Percentiles rank a stretch among this genome's conserved stretches.
phyloP scores from a whole-genome alignment of 305 asterid genomes.

The Solanum chacoense region DNA sequence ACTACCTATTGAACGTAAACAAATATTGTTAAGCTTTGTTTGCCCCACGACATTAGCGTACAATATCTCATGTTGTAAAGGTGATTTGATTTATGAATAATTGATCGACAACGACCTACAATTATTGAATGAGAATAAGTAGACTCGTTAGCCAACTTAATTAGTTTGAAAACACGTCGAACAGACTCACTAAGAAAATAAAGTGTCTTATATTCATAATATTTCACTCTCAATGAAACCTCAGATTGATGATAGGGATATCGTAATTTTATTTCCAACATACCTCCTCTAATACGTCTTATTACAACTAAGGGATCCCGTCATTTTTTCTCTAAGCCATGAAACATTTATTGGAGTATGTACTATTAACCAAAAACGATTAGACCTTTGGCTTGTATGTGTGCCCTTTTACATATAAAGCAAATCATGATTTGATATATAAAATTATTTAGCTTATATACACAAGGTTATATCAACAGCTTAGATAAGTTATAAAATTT shows the following conservation, averaged over 20 bases:
- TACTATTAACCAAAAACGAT: not conserved
- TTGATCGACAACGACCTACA: not conserved
- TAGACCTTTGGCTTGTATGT: not conserved
- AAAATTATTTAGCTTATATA: not conserved
- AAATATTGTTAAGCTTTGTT: not conserved
- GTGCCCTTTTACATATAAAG: not conserved
- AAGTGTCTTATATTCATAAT: not conserved
- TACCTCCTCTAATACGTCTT: not conserved
- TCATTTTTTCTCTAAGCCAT: not conserved
- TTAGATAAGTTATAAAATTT: not conserved
- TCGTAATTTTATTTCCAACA: not conserved
- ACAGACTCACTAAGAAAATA: not conserved
- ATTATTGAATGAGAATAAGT: not conserved
- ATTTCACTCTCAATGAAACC: not conserved
- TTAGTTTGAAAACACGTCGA: not conserved
- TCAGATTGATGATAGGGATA: fast-evolving
- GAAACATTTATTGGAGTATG: not conserved
- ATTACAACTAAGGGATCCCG: not conserved
- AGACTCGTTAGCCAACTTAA: not conserved
- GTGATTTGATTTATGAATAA: not conserved
- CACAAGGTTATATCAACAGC: not conserved
- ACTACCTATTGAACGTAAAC: not conserved
- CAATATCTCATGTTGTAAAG: not conserved
- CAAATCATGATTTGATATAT: not conserved
- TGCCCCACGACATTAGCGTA: not conserved